Base-by-base conservation (phyloP, 768 basidiomycete species). In the Suillus bovinus region DNA sequence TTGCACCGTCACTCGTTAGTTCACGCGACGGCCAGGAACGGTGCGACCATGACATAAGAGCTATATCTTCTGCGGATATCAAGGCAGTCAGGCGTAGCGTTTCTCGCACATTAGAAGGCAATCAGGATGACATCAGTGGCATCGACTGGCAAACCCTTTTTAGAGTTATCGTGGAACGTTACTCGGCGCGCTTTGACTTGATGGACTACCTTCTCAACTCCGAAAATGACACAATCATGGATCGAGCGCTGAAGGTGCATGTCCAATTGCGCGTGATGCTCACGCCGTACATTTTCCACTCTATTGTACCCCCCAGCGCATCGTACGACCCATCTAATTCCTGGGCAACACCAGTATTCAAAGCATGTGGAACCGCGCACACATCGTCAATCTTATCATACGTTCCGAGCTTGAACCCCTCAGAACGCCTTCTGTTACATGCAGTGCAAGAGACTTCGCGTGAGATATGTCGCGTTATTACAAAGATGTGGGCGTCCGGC, bases 81-180 rank as follows among this genome's bases (percentile, higher is more conserved):
- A 49, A 57, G 3, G 64, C 52, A 1, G 49, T 44, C 13, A 67
- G 50, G 17, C 36, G 47, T 6, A 61, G 64, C 16, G 53, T 70
- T 7, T 62, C 53, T 39, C 41, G 38, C 4, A 38, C 3, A 14
- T 36, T 71, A 50, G 33, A 46, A 20, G 22, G 55, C 31, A 46
- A 65, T 17, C 52, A 33, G 4, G 53, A 22, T 5, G 53, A 49
- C 2, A 58, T 61, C 2, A 80, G 76, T 60, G 74, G 73, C 1
- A 61, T 82, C 2, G 81, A 84, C 64, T 83, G 83, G 82, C 66
- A 67, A 36, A 72, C 73, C 5, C 68, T 81, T 46, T 66, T 77
- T 16, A 71, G 74, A 20, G 73, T 78, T 29, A 67, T 82, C 24
- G 69, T 74, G 6, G 74, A 82, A 46, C 78, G 81, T 11, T 81